Evolutionary conservation across 129 eudicot species (phyloP).

Genomic region (Flaveria linearis): DNA sequence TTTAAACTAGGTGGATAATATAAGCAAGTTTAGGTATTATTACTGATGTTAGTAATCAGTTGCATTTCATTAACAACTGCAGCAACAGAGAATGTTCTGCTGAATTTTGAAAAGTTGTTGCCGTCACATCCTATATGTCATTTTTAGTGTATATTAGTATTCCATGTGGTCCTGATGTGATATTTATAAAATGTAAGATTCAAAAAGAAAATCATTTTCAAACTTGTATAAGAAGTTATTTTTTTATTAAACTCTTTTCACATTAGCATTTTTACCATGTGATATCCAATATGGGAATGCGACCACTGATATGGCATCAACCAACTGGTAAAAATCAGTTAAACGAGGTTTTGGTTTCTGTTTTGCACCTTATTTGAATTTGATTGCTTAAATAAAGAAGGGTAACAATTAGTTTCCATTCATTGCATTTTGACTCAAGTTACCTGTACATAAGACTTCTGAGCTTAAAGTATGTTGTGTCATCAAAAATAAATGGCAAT

Average conservation of each 20-base stretch:
- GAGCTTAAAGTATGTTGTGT: conserved; percentile 68
- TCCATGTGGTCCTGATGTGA: background rate
- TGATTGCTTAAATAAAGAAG: background rate
- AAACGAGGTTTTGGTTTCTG: background rate
- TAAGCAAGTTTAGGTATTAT: background rate
- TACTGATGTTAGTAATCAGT: background rate
- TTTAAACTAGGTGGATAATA: background rate
- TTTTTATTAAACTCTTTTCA: background rate
- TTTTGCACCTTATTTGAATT: background rate
- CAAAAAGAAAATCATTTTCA: background rate
- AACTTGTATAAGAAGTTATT: background rate
- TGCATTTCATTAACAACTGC: background rate
- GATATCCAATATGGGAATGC: background rate
- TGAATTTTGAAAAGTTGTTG: background rate
- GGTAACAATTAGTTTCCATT: background rate
- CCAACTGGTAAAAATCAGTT: background rate
- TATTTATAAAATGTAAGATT: background rate
- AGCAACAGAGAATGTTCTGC: background rate
- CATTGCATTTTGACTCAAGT: background rate
- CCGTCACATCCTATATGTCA: background rate
- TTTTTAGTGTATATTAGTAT: background rate
- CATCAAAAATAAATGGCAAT: conserved; percentile 91
- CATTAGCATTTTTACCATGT: background rate
- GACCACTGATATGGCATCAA: background rate
- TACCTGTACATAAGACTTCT: conserved; percentile 72